Evolutionary conservation across 2,329 filamentous ascomycete genomes (phyloP).

Genomic region (Venturia carpophila): DNA sequence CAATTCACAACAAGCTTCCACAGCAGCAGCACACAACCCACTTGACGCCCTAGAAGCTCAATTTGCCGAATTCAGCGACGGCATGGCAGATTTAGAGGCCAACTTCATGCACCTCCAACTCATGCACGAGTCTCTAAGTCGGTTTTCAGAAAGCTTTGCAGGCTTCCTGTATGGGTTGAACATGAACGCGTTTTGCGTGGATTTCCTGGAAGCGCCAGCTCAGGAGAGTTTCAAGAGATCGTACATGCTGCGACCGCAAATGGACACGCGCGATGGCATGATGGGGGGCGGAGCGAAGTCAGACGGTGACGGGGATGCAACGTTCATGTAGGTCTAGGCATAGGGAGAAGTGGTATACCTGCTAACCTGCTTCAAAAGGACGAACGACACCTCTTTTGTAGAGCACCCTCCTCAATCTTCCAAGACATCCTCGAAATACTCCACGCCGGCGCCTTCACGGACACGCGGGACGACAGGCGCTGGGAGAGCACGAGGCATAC

Average conservation of each 20-base stretch:
- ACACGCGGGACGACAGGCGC: slow-evolving; percentile 13
- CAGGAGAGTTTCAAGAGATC: slow-evolving; percentile 18
- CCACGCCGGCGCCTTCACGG: slow-evolving; percentile 26
- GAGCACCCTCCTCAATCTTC: slow-evolving; percentile 63
- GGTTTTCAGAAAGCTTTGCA: slow-evolving; percentile 94
- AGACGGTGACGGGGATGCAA: slow-evolving; percentile 57
- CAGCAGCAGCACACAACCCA: slow-evolving; percentile 53
- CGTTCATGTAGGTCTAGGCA: slow-evolving; percentile 61
- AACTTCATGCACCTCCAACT: slow-evolving; percentile 97
- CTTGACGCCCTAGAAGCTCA: slow-evolving; percentile 79
- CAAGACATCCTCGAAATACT: slow-evolving; percentile 39
- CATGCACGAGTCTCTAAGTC: slow-evolving; percentile 87
- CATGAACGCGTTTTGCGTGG: slow-evolving; percentile 98
- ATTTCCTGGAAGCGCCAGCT: slow-evolving; percentile 69
- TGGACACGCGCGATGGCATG: slow-evolving; percentile 1
- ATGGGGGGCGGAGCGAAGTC: slow-evolving; percentile 9
- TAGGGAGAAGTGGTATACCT: neutral
- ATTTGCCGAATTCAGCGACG: slow-evolving; percentile 88
- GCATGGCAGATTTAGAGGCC: slow-evolving; percentile 89
- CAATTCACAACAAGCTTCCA: slow-evolving; percentile 51
- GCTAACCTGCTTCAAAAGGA: slow-evolving; percentile 45
- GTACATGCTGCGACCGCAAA: neutral
- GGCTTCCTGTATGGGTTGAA: slow-evolving; percentile 93
- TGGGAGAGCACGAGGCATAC: slow-evolving; percentile 30
- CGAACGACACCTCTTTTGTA: slow-evolving; percentile 84